Evolutionary conservation across 345 rosid genomes (phyloP).

Genomic region (Salix dunnii): DNA sequence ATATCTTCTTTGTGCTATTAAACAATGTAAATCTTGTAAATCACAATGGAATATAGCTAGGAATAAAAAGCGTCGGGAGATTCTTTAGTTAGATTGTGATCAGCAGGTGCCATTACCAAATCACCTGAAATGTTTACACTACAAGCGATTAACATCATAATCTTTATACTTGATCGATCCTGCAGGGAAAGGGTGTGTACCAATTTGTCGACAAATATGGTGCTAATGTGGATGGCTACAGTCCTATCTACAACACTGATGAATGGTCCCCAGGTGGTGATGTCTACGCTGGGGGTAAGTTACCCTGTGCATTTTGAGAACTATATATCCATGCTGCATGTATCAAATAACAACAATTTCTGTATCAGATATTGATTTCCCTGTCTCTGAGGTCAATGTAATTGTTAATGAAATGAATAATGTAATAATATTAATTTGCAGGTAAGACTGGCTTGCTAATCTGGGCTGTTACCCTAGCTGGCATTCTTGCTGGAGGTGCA

Average conservation of each 20-base stretch:
- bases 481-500: conserved; percentile 81
- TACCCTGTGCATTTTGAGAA: not conserved
- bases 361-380: not conserved
- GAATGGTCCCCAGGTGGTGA: conserved; percentile 88
- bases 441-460: conserved; percentile 79
- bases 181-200: conserved; percentile 96
- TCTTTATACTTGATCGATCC: not conserved
- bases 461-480: conserved; percentile 86
- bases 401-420: not conserved
- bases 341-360: not conserved
- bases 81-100: too few relatives aligned
- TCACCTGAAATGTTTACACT: not conserved
- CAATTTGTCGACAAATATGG: conserved; percentile 93
- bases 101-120: too few relatives aligned
- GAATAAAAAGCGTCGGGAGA: too few relatives aligned
- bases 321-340: not conserved
- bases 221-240: conserved; percentile 95
- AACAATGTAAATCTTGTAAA: too few relatives aligned
- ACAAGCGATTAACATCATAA: not conserved
- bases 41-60: too few relatives aligned
- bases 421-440: conserved; percentile 11
- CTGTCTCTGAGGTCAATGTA: not conserved
- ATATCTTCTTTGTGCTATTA: not conserved
- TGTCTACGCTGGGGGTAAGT: conserved; percentile 69
- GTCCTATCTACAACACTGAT: conserved; percentile 63